Evolutionary conservation across 2,329 filamentous ascomycete genomes (phyloP).

Genomic region (Ophiostoma australiae): DNA sequence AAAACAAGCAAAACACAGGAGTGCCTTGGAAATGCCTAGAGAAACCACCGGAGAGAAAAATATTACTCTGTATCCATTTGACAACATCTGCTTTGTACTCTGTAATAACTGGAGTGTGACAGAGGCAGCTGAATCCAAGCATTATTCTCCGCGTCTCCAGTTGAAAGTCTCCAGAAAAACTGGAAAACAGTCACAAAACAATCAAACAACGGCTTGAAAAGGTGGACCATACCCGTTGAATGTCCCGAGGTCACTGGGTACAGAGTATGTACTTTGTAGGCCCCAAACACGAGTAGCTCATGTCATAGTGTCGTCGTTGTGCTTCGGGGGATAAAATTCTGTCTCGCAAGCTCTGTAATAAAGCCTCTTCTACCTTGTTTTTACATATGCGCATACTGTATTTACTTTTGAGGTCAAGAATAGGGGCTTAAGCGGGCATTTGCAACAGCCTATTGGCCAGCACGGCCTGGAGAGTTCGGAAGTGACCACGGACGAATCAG

Average conservation of each 20-base stretch:
- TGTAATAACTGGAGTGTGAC: background rate
- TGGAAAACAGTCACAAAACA: background rate
- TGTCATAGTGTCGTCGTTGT: background rate
- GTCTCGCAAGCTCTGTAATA: background rate
- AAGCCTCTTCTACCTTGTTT: background rate
- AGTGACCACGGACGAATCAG: background rate
- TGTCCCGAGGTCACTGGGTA: background rate
- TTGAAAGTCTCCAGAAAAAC: background rate
- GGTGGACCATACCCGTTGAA: background rate
- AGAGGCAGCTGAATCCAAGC: constrained; percentile 5
- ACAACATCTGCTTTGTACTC: background rate
- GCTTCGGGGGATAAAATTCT: background rate
- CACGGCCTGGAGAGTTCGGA: background rate
- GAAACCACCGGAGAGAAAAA: background rate
- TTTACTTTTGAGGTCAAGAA: background rate
- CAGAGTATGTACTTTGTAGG: no score
- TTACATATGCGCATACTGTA: background rate
- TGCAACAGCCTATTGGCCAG: constrained; percentile 3
- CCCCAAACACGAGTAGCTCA: background rate
- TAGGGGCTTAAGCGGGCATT: background rate
- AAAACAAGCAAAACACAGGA: background rate
- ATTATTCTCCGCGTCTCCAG: background rate
- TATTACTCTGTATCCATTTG: background rate
- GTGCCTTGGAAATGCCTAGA: background rate
- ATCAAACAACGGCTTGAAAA: background rate